Conservation (phyloP, 139 green algal genomes). For the Chlorella sorokiniana region DNA sequence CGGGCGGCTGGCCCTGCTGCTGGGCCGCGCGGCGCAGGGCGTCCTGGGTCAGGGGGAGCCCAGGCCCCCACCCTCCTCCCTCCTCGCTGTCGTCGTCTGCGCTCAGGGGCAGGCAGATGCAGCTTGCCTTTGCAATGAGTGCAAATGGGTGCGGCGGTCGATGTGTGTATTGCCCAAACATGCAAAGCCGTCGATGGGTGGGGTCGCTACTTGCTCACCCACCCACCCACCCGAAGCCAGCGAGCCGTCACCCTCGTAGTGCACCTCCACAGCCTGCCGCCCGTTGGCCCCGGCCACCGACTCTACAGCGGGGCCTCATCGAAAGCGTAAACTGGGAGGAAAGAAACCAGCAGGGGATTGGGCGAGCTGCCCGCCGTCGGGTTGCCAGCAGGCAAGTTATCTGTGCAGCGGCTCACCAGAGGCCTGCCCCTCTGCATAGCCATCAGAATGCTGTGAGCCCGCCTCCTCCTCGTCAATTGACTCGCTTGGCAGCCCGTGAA, state of each 20-base stretch:
- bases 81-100: constrained; percentile 16
- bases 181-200: neutral
- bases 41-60: constrained; percentile 9
- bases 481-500: neutral
- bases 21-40: constrained; percentile 7
- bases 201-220: neutral
- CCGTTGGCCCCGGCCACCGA: neutral
- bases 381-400: neutral
- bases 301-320: neutral
- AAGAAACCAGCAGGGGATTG: too few relatives aligned
- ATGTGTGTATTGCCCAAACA: too few relatives aligned
- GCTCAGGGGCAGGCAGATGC: too few relatives aligned
- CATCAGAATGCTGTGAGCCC: neutral
- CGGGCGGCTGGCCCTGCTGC: neutral
- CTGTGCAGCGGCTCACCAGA: neutral
- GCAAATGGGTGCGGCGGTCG: too few relatives aligned
- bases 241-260: constrained; percentile 37
- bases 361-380: too few relatives aligned
- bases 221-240: constrained; percentile 26
- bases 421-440: neutral
- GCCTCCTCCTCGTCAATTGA: constrained; percentile 10
- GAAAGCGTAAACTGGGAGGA: too few relatives aligned
- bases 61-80: neutral
- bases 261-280: neutral
- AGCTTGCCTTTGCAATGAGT: too few relatives aligned